Conservation (phyloP, 805 yeast species). For the Kluyveromyces nonfermentans region DNA sequence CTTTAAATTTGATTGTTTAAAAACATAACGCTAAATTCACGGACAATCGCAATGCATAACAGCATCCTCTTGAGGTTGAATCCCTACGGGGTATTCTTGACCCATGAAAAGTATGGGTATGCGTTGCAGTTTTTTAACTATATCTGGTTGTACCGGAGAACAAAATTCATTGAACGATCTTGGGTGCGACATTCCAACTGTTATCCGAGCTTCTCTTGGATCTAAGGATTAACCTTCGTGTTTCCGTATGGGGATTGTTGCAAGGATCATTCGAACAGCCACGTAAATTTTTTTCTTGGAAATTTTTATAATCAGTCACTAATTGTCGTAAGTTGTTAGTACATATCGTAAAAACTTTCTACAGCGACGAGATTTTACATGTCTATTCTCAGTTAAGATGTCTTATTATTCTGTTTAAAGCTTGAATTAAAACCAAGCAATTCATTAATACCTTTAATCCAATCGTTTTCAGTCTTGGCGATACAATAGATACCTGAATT, state of each 20-base stretch:
- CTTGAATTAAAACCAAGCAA: slow-evolving; percentile 81
- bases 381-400: neutral
- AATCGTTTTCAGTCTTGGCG: slow-evolving; percentile 72
- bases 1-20: slow-evolving; percentile 7
- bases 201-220: slow-evolving; percentile 35
- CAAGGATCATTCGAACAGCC: slow-evolving; percentile 38
- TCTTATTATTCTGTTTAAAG: slow-evolving; percentile 41
- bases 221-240: slow-evolving; percentile 69
- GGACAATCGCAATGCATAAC: slow-evolving; percentile 49
- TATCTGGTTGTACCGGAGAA: slow-evolving; percentile 51
- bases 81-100: slow-evolving; percentile 51
- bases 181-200: slow-evolving; percentile 66
- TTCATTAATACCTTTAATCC: slow-evolving; percentile 87
- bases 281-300: neutral
- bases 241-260: slow-evolving; percentile 61
- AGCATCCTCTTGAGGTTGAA: slow-evolving; percentile 65
- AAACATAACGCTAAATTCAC: slow-evolving; percentile 52
- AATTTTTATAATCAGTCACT: neutral
- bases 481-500: slow-evolving; percentile 78
- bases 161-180: slow-evolving; percentile 42
- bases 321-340: neutral
- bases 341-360: neutral
- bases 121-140: slow-evolving; percentile 23
- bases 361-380: neutral
- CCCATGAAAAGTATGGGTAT: slow-evolving; percentile 61